Evolutionary conservation across 176 grass and related monocot genomes (phyloP), one percentile per base, ranked within the genome.

Genomic region (Phoenix dactylifera): DNA sequence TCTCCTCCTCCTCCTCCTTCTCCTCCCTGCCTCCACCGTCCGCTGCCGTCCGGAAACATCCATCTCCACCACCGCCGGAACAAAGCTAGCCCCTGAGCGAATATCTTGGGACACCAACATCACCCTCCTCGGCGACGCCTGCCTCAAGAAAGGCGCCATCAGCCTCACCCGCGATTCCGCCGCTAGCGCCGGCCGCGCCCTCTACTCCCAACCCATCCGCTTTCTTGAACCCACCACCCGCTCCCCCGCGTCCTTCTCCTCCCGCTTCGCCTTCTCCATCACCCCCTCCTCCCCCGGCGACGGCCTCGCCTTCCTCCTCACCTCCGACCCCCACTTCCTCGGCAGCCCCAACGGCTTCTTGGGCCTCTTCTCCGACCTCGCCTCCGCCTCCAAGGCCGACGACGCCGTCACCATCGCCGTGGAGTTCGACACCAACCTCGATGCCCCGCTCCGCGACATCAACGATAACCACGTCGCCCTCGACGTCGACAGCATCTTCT

Each of bases 91-190:
- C 10, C 1, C 35, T 9, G 35, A 44, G 35, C 54, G 58, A 63
- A 79, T 82, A 59, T 85, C 87, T 24, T 90, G 82, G 87, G 76
- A 62, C 55, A 85, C 60, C 73, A 87, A 92, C 79, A 78, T 92
- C 55, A 92, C 83, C 26, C 88, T 92, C 25, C 62, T 80, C 10
- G 83, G 88, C 35, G 74, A 77, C 29, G 83, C 88, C 26, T 80
- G 76, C 15, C 26, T 84, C 59, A 73, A 86, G 53, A 64, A 69
- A n/a, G 73, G 73, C 57, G 72, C 55, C 20, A 17, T 20, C 20
- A 79, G 60, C 60, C 71, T 86, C 76, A 76, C 83, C 20, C 71
- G 76, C 59, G 39, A 30, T 26, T 70, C 67, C 30, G 55, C 68
- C 52, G 17, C 61, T 65, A 55, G 57, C 39, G 65, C 66, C 16